Evolutionary conservation across 2,329 filamentous ascomycete genomes (phyloP).

Genomic region (Didymella lethalis): DNA sequence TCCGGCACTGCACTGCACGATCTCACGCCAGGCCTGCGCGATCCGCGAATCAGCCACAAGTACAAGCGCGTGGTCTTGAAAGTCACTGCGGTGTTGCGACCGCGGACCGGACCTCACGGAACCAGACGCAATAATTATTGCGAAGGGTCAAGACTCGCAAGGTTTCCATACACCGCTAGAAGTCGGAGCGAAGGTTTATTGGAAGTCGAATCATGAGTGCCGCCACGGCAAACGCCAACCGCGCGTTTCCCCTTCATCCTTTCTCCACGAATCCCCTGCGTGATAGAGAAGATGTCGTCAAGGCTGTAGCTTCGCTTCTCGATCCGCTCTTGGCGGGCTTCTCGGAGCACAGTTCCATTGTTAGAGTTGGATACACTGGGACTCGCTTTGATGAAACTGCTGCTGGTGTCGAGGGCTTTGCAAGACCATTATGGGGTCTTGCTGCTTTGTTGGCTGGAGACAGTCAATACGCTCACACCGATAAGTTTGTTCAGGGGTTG

Average conservation of each 20-base stretch:
- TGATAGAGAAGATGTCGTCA: slow-evolving; percentile 53
- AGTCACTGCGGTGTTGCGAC: background rate
- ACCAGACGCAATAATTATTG: slow-evolving; percentile 18
- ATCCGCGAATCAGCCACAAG: slow-evolving; percentile 15
- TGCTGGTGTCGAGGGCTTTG: slow-evolving; percentile 78
- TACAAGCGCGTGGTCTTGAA: slow-evolving; percentile 2
- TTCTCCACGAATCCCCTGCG: slow-evolving; percentile 55
- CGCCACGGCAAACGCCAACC: slow-evolving; percentile 44
- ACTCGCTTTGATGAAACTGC: slow-evolving; percentile 80
- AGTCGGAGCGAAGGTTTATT: background rate
- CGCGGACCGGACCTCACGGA: slow-evolving; percentile 17
- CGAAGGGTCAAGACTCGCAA: slow-evolving; percentile 11
- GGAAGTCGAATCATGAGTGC: slow-evolving; percentile 18
- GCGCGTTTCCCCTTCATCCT: slow-evolving; percentile 52
- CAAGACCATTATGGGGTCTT: slow-evolving; percentile 78
- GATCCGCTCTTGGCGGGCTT: slow-evolving; percentile 77
- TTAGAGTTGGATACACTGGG: slow-evolving; percentile 74
- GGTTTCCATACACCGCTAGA: slow-evolving; percentile 2
- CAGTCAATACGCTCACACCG: slow-evolving; percentile 68
- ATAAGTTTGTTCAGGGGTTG: slow-evolving; percentile 74
- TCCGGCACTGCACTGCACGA: slow-evolving; percentile 12
- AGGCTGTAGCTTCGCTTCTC: slow-evolving; percentile 62
- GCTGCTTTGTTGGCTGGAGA: slow-evolving; percentile 74
- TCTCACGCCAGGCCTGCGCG: slow-evolving; percentile 5
- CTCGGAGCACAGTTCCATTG: slow-evolving; percentile 69